Evolutionary conservation across 257 asterid species (phyloP), one percentile per base, ranked within the genome.

Genomic region (Penstemon newberryi): DNA sequence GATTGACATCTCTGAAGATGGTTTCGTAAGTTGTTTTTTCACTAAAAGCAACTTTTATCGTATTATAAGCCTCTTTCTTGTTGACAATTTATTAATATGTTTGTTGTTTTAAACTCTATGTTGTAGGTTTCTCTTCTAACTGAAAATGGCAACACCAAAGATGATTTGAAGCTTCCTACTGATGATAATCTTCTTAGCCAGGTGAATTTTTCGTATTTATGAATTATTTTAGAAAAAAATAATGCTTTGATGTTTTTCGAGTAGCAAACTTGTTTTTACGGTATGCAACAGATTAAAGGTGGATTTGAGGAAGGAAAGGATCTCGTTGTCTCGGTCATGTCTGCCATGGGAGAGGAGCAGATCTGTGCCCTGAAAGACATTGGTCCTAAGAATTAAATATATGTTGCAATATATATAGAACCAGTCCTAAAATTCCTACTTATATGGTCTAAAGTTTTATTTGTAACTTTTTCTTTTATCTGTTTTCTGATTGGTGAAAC

Each of bases 261-360:
- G 37, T 63, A 3, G 10, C 0, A 7, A 1, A 58, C 18, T 38
- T 5, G 7, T 40, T 59, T 63, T 25, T 52, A 3, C 43, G 11
- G 11, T 60, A 8, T n/a, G 33, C 33, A 25, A 66, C 73, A 84
- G 89, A 80, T 88, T 69, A 82, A 80, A 74, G 47, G 75, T 75
- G 93, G 91, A 12, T 86, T 88, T 18, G 80, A 75, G 62, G 96
- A 88, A 65, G 92, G 92, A 59, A 88, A 88, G 83, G 92, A 88
- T 61, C 91, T 88, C 5, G 91, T 86, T 43, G 77, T 88, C 54
- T 71, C 83, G 44, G 91, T 86, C 58, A 80, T 78, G 89, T 82
- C 87, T 4, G 89, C 96, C 0, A 88, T 88, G 93, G 96, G 92
- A 38, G 96, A 88, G 67, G 96, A 88, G 80, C 96, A 88, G 83